A percentile compares a stretch with the other conserved stretches of the same genome.
phyloP scores from a whole-genome alignment of 1,284 basidiomycete genomes.

The Irpex sp. region DNA sequence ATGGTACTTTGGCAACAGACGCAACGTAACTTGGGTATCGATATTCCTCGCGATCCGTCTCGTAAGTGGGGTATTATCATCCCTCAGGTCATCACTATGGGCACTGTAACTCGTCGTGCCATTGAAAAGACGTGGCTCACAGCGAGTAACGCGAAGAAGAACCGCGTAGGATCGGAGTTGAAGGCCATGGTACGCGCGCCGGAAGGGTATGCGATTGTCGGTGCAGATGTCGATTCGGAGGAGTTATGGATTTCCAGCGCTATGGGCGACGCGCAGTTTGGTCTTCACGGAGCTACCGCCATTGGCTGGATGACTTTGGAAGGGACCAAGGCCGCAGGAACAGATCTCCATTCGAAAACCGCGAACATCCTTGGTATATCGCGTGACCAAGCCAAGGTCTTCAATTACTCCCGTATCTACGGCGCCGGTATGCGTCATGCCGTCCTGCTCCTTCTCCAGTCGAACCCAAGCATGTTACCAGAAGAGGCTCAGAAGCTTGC shows the following conservation, averaged over 20 bases:
- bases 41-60: conserved; percentile 23
- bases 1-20: conserved; percentile 87
- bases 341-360: conserved; percentile 97
- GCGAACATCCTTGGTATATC: conserved; percentile 92
- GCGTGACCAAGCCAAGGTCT: conserved; percentile 95
- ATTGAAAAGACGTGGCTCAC: conserved; percentile 99
- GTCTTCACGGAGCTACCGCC: conserved; percentile 93
- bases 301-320: conserved; percentile 99
- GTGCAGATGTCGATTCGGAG: conserved; percentile 98
- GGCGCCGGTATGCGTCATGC: conserved; percentile 97
- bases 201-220: conserved; percentile 90
- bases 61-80: conserved; percentile 87
- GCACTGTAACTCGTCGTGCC: conserved; percentile 94
- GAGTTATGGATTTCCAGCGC: conserved; percentile 99
- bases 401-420: conserved; percentile 99
- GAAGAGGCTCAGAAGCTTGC: conserved; percentile 83
- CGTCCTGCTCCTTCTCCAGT: conserved; percentile 84
- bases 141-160: conserved; percentile 96
- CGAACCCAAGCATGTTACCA: conserved; percentile 76
- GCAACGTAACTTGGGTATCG: conserved; percentile 36
- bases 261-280: conserved; percentile 99
- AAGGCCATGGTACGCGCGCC: conserved; percentile 98
- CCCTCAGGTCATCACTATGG: conserved; percentile 97
- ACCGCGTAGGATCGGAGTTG: conserved; percentile 95
- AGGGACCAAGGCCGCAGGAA: conserved; percentile 95